Conservation (phyloP, 805 yeast species). For the Wickerhamiella sorbophila region DNA sequence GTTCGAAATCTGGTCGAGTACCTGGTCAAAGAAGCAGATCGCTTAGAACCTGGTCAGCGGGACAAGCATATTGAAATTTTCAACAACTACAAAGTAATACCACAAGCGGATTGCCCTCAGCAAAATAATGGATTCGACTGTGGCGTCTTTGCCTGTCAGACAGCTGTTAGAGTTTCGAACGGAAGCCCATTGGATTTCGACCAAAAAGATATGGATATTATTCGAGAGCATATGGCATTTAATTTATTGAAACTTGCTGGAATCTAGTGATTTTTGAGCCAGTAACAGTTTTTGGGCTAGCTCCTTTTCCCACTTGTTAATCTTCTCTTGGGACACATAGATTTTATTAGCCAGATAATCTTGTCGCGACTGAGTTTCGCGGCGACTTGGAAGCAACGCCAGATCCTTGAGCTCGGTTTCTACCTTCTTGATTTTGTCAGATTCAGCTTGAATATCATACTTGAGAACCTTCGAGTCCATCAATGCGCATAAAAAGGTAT, state of each 20-base stretch:
- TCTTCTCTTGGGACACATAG: slow-evolving; percentile 39
- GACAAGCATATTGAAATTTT: slow-evolving; percentile 23
- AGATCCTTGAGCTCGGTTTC: slow-evolving; percentile 62
- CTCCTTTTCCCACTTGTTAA: slow-evolving; percentile 33
- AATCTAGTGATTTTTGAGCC: background rate
- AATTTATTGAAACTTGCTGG: slow-evolving; percentile 24
- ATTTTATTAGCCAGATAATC: slow-evolving; percentile 57
- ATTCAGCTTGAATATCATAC: slow-evolving; percentile 43
- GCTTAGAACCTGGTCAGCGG: slow-evolving; percentile 29
- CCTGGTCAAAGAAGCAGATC: slow-evolving; percentile 51
- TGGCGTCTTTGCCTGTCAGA: slow-evolving; percentile 83
- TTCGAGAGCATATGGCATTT: slow-evolving; percentile 56
- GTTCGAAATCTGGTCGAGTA: slow-evolving; percentile 42
- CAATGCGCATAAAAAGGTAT: slow-evolving; percentile 39
- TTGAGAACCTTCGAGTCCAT: slow-evolving; percentile 51
- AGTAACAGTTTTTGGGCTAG: background rate
- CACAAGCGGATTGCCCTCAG: slow-evolving; percentile 46
- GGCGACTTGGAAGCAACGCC: slow-evolving; percentile 36
- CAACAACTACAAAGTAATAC: slow-evolving; percentile 17
- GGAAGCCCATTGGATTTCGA: slow-evolving; percentile 37
- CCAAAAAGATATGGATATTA: slow-evolving; percentile 51
- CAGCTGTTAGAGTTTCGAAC: slow-evolving; percentile 46
- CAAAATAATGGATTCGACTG: slow-evolving; percentile 88
- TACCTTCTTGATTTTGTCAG: slow-evolving; percentile 42
- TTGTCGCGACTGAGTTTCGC: slow-evolving; percentile 46